Percentiles rank a stretch among this genome's conserved stretches.
Conservation (phyloP, 306 rosid genomes). For the Nissolia schottii region DNA sequence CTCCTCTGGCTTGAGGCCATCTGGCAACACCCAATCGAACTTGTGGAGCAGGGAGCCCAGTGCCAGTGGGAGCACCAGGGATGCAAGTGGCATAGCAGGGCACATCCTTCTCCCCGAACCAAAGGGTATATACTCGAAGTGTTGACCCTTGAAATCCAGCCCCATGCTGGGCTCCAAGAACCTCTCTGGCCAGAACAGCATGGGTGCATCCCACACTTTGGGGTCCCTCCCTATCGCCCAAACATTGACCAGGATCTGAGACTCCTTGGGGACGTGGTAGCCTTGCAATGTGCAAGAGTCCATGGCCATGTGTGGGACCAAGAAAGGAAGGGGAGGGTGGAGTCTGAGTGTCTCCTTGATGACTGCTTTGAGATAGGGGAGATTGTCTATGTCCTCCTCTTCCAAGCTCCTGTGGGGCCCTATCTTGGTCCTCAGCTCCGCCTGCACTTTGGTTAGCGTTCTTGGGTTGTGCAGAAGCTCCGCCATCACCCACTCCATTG, state of each 20-base stretch:
- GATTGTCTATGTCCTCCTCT: conserved; percentile 60
- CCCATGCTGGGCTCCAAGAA: conserved; percentile 39
- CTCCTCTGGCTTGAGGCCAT: conserved; percentile 48
- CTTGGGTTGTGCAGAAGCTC: conserved; percentile 75
- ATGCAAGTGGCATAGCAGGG: conserved; percentile 75
- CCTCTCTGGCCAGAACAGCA: conserved; percentile 69
- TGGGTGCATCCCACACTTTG: conserved; percentile 62
- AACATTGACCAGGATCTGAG: conserved; percentile 74
- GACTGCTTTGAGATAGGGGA: conserved; percentile 71
- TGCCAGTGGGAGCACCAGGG: conserved; percentile 75
- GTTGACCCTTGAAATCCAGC: conserved; percentile 68
- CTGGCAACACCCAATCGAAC: conserved; percentile 71
- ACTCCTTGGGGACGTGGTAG: conserved; percentile 59
- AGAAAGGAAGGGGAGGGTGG: conserved; percentile 92
- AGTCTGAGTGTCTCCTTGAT: conserved; percentile 84
- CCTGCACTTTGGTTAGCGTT: conserved; percentile 50
- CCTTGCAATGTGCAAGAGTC: conserved; percentile 50
- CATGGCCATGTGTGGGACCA: conserved; percentile 91
- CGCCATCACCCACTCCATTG: conserved; percentile 88
- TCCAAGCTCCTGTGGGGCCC: conserved; percentile 36
- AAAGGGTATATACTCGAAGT: conserved; percentile 76
- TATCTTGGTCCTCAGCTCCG: conserved; percentile 53
- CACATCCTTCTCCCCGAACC: conserved; percentile 90
- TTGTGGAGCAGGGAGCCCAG: conserved; percentile 58
- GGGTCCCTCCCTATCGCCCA: conserved; percentile 96